Base-by-base conservation (phyloP, 2,329 filamentous ascomycete genomes). In the Exophiala phaeomuriformis region DNA sequence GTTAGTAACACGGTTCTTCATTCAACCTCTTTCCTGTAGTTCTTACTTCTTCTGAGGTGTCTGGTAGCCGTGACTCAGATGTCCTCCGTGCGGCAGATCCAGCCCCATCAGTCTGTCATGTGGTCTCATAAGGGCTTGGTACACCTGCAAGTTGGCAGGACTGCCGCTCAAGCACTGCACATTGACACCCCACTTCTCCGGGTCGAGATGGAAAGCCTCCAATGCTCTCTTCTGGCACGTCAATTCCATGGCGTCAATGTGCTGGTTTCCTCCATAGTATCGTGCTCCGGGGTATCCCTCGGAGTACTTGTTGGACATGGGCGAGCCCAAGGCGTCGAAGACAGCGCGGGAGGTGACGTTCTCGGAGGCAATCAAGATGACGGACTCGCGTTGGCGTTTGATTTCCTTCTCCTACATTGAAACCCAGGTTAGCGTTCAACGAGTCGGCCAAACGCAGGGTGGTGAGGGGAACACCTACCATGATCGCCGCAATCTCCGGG, bases 251-350 rank as follows among this genome's bases (percentile, higher is more conserved):
- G 89, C 81, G 67, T 97, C 91, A 66, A 97, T 97, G 71, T 90
- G 90, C 72, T 96, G 87, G 71, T 97, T 97, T 61, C 91, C 91
- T 50, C 91, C 91, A 68, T 97, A 97, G 75, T 97, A 97, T 68
- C 91, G 81, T 57, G 91, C 91, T 52, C 93, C 93, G 32, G 91
- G 93, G 66, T 98, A 98, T 48, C 93, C 93, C 72, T 98, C 93
- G 0, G 93, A 97, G 75, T 98, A 98, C 72, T 98, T 97, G 74
- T 97, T 95, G 71, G 95, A 90, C 90, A 95, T 95, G 50, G 90
- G 86, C 76, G 89, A 95, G 61, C 90, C 90, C 56, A 95, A 77
- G 33, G 90, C 88, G 77, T 95, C 90, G 52, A 95, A 80, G 19
- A 95, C 90, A 31, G 90, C 88, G 71, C 94, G 88, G 5, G 90